These are phyloP conservation scores for Diplodia corticola DNA, from an alignment of 2,329 filamentous ascomycete species.

Conservation along the genomic window DNA sequence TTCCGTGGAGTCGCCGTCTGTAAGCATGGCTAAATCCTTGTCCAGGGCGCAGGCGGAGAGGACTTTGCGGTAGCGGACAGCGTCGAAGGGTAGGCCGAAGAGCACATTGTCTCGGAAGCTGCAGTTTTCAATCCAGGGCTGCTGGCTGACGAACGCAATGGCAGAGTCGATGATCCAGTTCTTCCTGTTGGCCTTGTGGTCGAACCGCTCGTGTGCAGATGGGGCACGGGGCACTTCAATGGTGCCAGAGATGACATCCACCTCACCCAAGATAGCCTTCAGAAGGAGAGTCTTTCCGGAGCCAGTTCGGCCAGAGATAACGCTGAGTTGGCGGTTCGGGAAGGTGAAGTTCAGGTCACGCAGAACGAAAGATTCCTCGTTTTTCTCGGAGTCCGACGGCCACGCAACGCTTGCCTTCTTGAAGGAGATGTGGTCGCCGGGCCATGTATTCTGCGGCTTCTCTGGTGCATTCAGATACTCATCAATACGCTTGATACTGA, in stretches of 20 bases:
- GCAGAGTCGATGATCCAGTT: conserved; percentile 71
- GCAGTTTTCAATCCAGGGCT: conserved; percentile 75
- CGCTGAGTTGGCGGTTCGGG: conserved; percentile 66
- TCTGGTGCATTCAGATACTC: conserved; percentile 69
- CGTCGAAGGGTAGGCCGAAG: conserved; percentile 70
- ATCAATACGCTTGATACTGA: conserved; percentile 72
- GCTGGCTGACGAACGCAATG: conserved; percentile 69
- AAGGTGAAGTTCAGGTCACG: conserved; percentile 66
- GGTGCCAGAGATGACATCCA: conserved; percentile 65
- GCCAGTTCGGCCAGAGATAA: conserved; percentile 76
- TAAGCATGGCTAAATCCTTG: conserved; percentile 74
- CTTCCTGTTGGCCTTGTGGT: conserved; percentile 57
- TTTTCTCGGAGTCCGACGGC: conserved; percentile 60
- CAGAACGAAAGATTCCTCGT: conserved; percentile 63
- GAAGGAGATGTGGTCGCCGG: conserved; percentile 63
- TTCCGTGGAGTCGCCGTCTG: conserved; percentile 76
- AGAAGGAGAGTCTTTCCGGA: conserved; percentile 76
- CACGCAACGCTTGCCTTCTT: conserved; percentile 70
- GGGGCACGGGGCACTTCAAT: conserved; percentile 50
- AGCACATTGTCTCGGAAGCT: conserved; percentile 76
- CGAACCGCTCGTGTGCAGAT: conserved; percentile 54
- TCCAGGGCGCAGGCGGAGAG: conserved; percentile 70
- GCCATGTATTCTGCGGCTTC: conserved; percentile 55
- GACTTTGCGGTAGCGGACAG: conserved; percentile 69
- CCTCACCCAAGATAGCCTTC: conserved; percentile 72